A percentile compares a stretch with the other conserved stretches of the same genome.
phyloP scores from a whole-genome alignment of 495 filamentous ascomycete genomes.

The Parathielavia appendiculata region DNA sequence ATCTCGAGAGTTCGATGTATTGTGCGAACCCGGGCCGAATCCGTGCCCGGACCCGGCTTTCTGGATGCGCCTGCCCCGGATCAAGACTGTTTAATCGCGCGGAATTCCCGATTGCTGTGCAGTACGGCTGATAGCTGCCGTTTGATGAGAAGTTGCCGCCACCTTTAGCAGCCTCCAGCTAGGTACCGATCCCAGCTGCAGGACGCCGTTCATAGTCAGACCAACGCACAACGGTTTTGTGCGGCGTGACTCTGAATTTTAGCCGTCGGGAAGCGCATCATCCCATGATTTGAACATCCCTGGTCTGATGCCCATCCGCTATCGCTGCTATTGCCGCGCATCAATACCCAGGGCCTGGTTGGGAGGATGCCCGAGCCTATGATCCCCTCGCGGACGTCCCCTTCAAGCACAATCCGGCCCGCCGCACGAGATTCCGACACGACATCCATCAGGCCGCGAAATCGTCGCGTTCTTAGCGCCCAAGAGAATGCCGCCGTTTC shows the following conservation, averaged over 20 bases:
- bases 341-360: slow-evolving; percentile 27
- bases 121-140: background rate
- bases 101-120: slow-evolving; percentile 7
- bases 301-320: slow-evolving; percentile 32
- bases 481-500: slow-evolving; percentile 15
- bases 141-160: background rate
- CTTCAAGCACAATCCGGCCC: slow-evolving; percentile 26
- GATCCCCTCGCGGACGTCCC: slow-evolving; percentile 26
- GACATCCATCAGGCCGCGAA: slow-evolving; percentile 27
- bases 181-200: background rate
- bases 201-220: background rate
- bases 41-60: background rate
- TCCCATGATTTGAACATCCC: slow-evolving; percentile 8
- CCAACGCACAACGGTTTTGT: background rate
- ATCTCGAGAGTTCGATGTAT: background rate
- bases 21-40: slow-evolving; percentile 2
- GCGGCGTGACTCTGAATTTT: background rate
- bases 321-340: slow-evolving; percentile 22
- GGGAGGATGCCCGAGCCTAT: slow-evolving; percentile 31
- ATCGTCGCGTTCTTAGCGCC: slow-evolving; percentile 26
- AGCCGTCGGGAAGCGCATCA: background rate
- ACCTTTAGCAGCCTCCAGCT: background rate
- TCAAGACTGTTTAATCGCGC: background rate
- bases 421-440: slow-evolving; percentile 25
- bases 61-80: slow-evolving; percentile 1